These are phyloP conservation scores for Moelleriella libera DNA, from an alignment of 2,329 filamentous ascomycete genomes.

Conservation along the genomic window DNA sequence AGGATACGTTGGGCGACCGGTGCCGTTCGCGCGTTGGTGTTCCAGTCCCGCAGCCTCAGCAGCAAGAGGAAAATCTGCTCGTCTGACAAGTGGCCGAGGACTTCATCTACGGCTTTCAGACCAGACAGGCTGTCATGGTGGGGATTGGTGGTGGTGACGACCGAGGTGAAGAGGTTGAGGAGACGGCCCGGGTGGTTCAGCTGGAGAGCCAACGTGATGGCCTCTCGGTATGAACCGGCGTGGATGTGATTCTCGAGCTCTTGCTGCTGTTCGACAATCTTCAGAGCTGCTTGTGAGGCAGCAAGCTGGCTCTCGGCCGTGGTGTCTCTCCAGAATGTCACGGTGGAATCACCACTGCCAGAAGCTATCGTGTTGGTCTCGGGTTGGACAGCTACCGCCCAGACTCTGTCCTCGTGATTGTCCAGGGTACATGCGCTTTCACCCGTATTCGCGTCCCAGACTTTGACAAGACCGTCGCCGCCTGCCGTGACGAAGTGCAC, in stretches of 20 bases:
- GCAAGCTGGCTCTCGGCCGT: slow-evolving; percentile 66
- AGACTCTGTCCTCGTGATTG: slow-evolving; percentile 92
- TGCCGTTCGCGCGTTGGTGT: slow-evolving; percentile 82
- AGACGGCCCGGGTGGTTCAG: slow-evolving; percentile 88
- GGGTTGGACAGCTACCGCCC: slow-evolving; percentile 68
- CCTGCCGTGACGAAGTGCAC: slow-evolving; percentile 74
- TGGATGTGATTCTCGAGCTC: slow-evolving; percentile 87
- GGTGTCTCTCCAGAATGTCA: slow-evolving; percentile 94
- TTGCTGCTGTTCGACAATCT: slow-evolving; percentile 86
- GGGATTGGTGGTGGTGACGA: slow-evolving; percentile 48
- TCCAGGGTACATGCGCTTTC: slow-evolving; percentile 84
- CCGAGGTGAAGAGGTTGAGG: slow-evolving; percentile 68
- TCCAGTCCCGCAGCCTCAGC: slow-evolving; percentile 83
- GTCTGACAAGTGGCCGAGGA: slow-evolving; percentile 63
- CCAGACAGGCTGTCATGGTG: slow-evolving; percentile 53
- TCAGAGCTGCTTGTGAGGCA: slow-evolving; percentile 57
- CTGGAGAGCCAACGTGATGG: slow-evolving; percentile 80
- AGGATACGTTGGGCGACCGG: slow-evolving; percentile 76
- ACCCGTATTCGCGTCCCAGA: slow-evolving; percentile 81
- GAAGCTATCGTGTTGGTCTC: slow-evolving; percentile 64
- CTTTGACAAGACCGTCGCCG: slow-evolving; percentile 87
- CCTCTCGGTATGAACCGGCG: slow-evolving; percentile 77
- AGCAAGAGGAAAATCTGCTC: slow-evolving; percentile 78
- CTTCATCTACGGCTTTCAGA: slow-evolving; percentile 62
- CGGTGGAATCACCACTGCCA: slow-evolving; percentile 79